Base-by-base conservation (phyloP, 208 protist species). In the Leishmania braziliensis region DNA sequence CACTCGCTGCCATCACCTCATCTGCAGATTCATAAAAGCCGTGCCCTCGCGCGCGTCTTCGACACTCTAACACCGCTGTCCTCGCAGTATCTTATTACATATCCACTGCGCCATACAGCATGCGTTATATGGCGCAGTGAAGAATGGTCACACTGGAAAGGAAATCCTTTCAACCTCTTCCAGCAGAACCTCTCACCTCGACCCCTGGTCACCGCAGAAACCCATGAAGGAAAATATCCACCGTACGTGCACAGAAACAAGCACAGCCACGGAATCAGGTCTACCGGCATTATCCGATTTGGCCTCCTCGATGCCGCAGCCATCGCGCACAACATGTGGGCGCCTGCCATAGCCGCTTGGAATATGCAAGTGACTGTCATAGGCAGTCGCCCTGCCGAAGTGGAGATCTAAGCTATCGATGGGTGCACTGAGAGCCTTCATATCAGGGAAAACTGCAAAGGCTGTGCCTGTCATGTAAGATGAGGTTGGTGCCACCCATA, bases 321-420 rank as follows among this genome's bases (percentile, higher is more conserved):
- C 68, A 90, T 90, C 39, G 86, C 86, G 2, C 78, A 82, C 66
- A 90, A 92, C 43, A 77, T 85, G 51, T 89, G 85, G 84, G 80
- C 77, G 12, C 81, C 87, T 16, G 79, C 89, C 66, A 75, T 87
- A n/a, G 78, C 75, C 1, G 86, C 86, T 39, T 84, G 86, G 23
- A 82, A 80, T 74, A 80, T 90, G 75, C 78, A 83, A 50, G 89
- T 90, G 5, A 87, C 82, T 0, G 66, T 84, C 26, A 82, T 90
- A 16, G 89, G 84, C 29, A 83, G 81, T 50, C 86, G 89, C 50
- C 66, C 80, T 26, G 56, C 58, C 20, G 56, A 85, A 23, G 33
- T 58, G 5, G 86, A 71, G 26, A 69, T 79, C 29, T 75, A 79
- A 54, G 81, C 81, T 43, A 81, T 85, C 50, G 82, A 81, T 50